Base-by-base conservation (phyloP, 495 filamentous ascomycete species). In the Xylaria scruposa region DNA sequence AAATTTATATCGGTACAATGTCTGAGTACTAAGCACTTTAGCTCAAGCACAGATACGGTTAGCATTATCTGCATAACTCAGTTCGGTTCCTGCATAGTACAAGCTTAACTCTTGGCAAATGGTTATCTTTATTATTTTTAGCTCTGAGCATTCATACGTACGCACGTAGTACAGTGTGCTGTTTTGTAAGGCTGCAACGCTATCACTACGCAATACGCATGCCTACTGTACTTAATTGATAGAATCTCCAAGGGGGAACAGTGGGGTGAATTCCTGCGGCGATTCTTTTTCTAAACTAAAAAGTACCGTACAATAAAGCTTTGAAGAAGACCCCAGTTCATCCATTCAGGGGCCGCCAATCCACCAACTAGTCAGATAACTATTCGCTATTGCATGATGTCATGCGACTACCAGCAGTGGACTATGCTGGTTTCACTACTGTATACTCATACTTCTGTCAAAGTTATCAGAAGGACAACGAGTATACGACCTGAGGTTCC, bases 341-440 rank as follows among this genome's bases (percentile, higher is more conserved):
- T 31, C 53, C 62, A 66, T 47, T 66, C 42, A 66, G 62, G 46
- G 36, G 59, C 19, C 36, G 40, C 7, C 12, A 46, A 68, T 40
- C 24, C 26, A 38, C 9, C 12, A 42, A 13, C 12, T 15, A 21
- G 24, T 21, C 4, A 38, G 26, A 31, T 26, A 31, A 56, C 10
- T 56, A 29, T 6, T 17, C 15, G 29, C 5, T 70, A 24, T 60
- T 51, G 67, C 67, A 70, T 70, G 67, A 70, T 70, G 67, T 61
- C 67, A 70, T 70, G 56, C 40, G 33, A 70, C 67, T 0, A 60
- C 31, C 21, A 21, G 24, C 24, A 3, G 12, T 24, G 17, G 5
- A n/a, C 24, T 19, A 42, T n/a, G 6, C n/a, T 51, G 19, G 24
- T 21, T 51, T 51, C n/a, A 51, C 47, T n/a, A 21, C 19, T 19